A percentile compares a stretch with the other conserved stretches of the same genome.
Conservation (phyloP, 805 yeast genomes). For the Zygoascus biomembranicola region DNA sequence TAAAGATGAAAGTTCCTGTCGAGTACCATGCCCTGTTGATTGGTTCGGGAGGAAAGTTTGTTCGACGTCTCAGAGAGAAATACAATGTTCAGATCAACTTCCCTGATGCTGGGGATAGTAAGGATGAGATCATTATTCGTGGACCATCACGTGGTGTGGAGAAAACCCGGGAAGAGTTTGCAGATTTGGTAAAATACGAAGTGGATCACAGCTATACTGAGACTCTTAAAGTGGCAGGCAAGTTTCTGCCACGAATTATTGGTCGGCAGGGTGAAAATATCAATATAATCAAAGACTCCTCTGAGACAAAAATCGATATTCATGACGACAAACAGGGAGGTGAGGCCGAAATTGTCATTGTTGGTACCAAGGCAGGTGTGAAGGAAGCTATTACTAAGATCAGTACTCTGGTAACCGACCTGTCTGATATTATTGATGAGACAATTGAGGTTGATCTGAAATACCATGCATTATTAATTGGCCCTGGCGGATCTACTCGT, state of each 20-base stretch:
- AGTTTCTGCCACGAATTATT: constrained; percentile 75
- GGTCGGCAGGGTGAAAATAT: constrained; percentile 85
- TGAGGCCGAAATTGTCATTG: constrained; percentile 54
- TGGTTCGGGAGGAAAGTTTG: constrained; percentile 76
- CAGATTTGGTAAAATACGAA: constrained; percentile 77
- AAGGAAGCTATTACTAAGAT: constrained; percentile 62
- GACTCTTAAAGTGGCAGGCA: constrained; percentile 57
- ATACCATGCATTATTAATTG: constrained; percentile 68
- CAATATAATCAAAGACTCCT: constrained; percentile 65
- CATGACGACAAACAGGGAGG: constrained; percentile 41
- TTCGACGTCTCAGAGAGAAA: constrained; percentile 77
- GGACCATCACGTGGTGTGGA: constrained; percentile 90
- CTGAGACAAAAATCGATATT: constrained; percentile 39
- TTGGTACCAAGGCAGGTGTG: constrained; percentile 72
- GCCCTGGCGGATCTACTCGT: constrained; percentile 67
- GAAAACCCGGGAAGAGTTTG: constrained; percentile 74
- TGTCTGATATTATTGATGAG: constrained; percentile 51
- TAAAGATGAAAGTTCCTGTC: constrained; percentile 59
- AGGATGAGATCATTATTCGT: constrained; percentile 60
- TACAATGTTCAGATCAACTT: constrained; percentile 75
- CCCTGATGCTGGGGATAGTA: constrained; percentile 37
- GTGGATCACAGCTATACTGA: constrained; percentile 71
- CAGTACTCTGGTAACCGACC: constrained; percentile 51
- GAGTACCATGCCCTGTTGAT: constrained; percentile 74
- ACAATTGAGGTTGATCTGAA: constrained; percentile 62